Conservation (phyloP, 2,329 filamentous ascomycete species). For the Endothia cerciana region DNA sequence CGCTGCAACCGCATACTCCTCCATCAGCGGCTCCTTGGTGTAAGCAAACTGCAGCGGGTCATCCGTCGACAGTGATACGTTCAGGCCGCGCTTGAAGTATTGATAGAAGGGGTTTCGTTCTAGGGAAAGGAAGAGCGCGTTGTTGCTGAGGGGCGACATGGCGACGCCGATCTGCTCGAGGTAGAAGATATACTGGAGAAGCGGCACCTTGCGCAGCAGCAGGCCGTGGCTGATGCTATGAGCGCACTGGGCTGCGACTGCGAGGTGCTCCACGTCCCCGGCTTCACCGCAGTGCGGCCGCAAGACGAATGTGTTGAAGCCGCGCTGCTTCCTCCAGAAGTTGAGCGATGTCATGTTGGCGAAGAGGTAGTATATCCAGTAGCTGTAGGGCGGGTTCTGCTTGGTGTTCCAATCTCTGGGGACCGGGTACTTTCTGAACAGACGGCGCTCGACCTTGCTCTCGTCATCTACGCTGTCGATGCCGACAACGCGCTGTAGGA, state of each 20-base stretch:
- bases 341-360: conserved; percentile 94
- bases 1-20: conserved; percentile 96
- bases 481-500: conserved; percentile 92
- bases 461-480: conserved; percentile 99
- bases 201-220: conserved; percentile 86
- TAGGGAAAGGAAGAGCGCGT: conserved; percentile 93
- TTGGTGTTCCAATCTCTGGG: conserved; percentile 87
- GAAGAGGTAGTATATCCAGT: conserved; percentile 98
- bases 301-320: conserved; percentile 94
- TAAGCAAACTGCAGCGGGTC: conserved; percentile 98
- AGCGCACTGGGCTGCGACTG: conserved; percentile 86
- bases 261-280: conserved; percentile 94
- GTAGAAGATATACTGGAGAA: conserved; percentile 97
- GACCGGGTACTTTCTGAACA: conserved; percentile 95
- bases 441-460: conserved; percentile 89
- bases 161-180: conserved; percentile 97
- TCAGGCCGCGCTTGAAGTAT: conserved; percentile 93
- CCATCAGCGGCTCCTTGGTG: conserved; percentile 96
- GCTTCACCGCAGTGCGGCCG: conserved; percentile 96
- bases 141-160: conserved; percentile 99
- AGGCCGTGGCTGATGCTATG: conserved; percentile 98
- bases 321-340: conserved; percentile 83
- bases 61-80: conserved; percentile 94
- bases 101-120: conserved; percentile 95
- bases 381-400: conserved; percentile 97